phyloP scores from a whole-genome alignment of 164 flowering plant species.

The Umbilicus rupestris region DNA sequence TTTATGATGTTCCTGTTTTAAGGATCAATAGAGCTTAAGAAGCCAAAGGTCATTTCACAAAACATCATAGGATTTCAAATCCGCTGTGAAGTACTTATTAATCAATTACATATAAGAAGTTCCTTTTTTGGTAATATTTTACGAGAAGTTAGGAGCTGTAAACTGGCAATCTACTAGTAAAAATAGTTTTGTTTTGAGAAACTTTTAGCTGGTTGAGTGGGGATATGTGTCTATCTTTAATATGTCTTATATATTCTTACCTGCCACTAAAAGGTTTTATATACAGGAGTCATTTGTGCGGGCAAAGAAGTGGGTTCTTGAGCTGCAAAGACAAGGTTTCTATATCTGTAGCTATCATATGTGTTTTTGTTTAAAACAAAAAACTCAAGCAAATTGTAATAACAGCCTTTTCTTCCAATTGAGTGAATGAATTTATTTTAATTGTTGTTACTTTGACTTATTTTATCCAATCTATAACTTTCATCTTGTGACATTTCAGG shows the following conservation, averaged over 20 bases:
- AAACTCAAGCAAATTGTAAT: no score
- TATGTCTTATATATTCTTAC: background rate
- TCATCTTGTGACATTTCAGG: conserved; percentile 17
- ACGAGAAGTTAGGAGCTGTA: no score
- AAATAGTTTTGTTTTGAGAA: no score
- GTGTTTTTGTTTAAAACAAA: background rate
- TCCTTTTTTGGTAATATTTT: no score
- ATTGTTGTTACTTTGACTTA: background rate
- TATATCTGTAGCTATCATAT: background rate
- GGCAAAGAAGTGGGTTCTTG: conserved; percentile 23
- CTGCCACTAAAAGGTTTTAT: background rate
- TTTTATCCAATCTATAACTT: background rate
- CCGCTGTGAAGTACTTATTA: no score
- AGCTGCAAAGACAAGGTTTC: conserved; percentile 23
- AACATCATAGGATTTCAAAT: no score
- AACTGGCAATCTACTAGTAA: no score
- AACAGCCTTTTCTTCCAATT: background rate
- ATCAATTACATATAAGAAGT: no score
- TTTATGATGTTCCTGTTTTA: no score
- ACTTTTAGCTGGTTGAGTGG: no score
- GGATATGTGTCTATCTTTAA: background rate
- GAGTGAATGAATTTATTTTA: background rate
- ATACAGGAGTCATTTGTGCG: conserved; percentile 19
- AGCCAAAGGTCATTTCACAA: no score
- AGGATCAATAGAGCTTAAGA: no score